Conservation (phyloP, 1,284 basidiomycete species). For the Trametes polyzona region DNA sequence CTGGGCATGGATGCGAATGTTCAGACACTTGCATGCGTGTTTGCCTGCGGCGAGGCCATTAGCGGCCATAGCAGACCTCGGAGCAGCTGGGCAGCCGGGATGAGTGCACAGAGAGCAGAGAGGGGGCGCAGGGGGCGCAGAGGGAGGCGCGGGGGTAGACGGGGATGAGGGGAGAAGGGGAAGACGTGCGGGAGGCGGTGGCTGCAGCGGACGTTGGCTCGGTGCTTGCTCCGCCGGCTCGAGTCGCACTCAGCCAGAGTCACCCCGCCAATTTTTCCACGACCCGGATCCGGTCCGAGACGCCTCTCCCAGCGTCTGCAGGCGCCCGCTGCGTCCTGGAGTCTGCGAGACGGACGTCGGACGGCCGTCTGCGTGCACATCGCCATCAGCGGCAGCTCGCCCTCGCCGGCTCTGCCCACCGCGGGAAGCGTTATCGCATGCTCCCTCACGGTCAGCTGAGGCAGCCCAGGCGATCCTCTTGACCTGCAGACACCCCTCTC, state of each 20-base stretch:
- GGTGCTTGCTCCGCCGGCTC: background rate
- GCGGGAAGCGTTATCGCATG: background rate
- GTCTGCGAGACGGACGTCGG: too few species aligned
- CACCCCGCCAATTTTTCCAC: conserved; percentile 31
- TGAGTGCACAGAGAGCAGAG: background rate
- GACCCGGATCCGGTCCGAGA: conserved; percentile 27
- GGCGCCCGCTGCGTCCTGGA: too few species aligned
- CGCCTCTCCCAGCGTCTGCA: background rate
- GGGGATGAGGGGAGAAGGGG: background rate
- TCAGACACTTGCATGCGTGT: conserved; percentile 72
- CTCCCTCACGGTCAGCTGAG: conserved; percentile 13
- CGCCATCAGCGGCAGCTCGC: too few species aligned
- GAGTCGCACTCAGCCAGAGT: conserved; percentile 2
- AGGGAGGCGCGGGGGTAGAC: conserved; percentile 9
- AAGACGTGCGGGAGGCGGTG: conserved; percentile 12
- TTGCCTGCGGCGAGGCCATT: conserved; percentile 31
- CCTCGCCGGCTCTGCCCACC: too few species aligned
- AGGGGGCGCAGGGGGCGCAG: background rate
- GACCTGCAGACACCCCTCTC: conserved; percentile 3
- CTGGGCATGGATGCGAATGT: conserved; percentile 55
- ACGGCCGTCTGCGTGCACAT: background rate
- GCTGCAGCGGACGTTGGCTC: conserved; percentile 7
- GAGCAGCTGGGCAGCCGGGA: conserved; percentile 4
- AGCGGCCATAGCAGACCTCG: conserved; percentile 31
- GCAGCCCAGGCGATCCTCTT: background rate